Evolutionary conservation across 202 grass and related monocot genomes (phyloP), one percentile per base, ranked within the genome.

Genomic region (Musa balbisiana): DNA sequence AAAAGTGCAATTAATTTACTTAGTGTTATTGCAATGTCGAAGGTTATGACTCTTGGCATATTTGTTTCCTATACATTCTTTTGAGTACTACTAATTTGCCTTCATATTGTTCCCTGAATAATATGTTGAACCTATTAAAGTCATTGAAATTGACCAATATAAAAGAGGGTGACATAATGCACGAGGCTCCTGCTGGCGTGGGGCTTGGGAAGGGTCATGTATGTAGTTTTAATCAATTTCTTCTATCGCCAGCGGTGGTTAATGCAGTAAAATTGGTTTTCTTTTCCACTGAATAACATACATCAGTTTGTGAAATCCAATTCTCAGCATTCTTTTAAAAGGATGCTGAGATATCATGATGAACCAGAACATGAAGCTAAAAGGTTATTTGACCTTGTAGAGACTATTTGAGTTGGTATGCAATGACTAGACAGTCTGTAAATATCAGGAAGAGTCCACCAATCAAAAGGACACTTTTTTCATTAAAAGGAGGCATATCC

Each of bases 1-100:
- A 96, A 92, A 88, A 96, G 89, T 80, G 92, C 92, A 59, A 96
- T 92, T 77, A 96, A 92, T 92, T 79, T 90, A 79, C 89, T 96
- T 83, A 87, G 92, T 79, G 85, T 90, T 81, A 87, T 96, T 83
- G 85, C 92, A 22, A 80, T 88, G 73, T 92, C 92, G 67, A 96
- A 88, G 89, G 92, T 96, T 77, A 11, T 76, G 51, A 24, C 81
- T 72, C 76, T 80, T 80, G 25, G 5, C 33, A 19, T 49, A 49
- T 49, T 69, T 69, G 6, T 3, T 69, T 17, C 29, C 14, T 49
- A 49, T 50, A 50, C 17, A 19, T 69, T 49, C 19, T 3, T 14
- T 10, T 68, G 3, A n/a, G 15, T 27, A 64, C 9, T 23, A 11
- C 9, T 27, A 64, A 22, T 26, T 24, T 33, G 29, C 3, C 29